These are phyloP conservation scores for Fragosphaeria purpurea DNA, from an alignment of 2,329 filamentous ascomycete species.

Conservation along the genomic window DNA sequence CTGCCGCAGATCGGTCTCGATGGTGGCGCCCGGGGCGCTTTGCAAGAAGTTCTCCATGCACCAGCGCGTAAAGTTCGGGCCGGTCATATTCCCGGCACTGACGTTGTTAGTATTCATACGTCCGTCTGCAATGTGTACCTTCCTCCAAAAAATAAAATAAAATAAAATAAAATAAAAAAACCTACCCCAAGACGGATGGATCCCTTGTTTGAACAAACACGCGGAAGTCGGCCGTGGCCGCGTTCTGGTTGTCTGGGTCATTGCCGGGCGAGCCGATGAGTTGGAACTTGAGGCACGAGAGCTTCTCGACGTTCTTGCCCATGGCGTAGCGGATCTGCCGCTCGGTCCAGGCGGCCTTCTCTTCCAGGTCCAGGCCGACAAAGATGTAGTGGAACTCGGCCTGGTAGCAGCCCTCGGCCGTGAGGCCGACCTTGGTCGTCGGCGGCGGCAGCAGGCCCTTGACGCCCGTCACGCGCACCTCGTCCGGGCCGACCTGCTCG, in stretches of 20 bases:
- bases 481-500: constrained; percentile 29
- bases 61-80: constrained; percentile 16
- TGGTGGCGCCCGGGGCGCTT: constrained; percentile 13
- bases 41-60: constrained; percentile 16
- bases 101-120: not conserved
- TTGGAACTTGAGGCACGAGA: constrained; percentile 18
- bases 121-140: no score
- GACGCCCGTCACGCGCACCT: constrained; percentile 23
- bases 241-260: constrained; percentile 21
- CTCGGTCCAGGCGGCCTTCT: constrained; percentile 16
- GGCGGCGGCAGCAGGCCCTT: constrained; percentile 22
- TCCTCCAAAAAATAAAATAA: not conserved
- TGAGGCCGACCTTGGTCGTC: constrained; percentile 20
- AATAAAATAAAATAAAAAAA: not conserved
- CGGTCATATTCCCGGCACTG: constrained; percentile 7
- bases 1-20: constrained; percentile 15
- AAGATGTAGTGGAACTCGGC: constrained; percentile 17
- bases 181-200: constrained; percentile 3
- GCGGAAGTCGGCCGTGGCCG: constrained; percentile 25
- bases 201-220: constrained; percentile 27
- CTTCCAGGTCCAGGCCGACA: constrained; percentile 14
- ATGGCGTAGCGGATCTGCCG: constrained; percentile 10
- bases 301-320: constrained; percentile 14
- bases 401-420: constrained; percentile 15
- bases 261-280: constrained; percentile 17